Evolutionary conservation across 805 yeast species (phyloP), one percentile per base, ranked within the genome.

Genomic region (Komagataella populi): DNA sequence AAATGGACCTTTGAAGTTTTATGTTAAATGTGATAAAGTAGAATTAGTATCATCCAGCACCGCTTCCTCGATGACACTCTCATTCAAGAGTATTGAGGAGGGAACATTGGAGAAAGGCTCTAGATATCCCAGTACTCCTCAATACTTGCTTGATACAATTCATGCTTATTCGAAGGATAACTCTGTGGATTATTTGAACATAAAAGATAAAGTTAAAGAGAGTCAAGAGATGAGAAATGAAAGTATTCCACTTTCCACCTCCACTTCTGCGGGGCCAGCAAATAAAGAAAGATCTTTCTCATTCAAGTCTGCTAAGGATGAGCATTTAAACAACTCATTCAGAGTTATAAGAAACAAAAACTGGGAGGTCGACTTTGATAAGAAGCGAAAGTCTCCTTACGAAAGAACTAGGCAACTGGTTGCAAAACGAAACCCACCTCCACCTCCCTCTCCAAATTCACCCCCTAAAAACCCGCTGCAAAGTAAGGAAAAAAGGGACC

Each of bases 321-420:
- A 53, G n/a, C 22, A 17, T 17, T 10, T 16, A 6, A 46, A 22
- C 10, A 57, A 76, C 46, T 70, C 87, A 0, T 87, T 87, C 61
- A 73, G 83, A 53, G 82, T 87, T 1, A 74, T 87, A 6, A 67
- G 90, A 36, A 76, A 78, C 22, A 79, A 76, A n/a, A 78, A 76
- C 12, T 70, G 76, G 39, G 95, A 85, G 59, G 87, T 87, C 54
- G 89, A 89, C 63, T 87, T 87, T 60, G 93, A 87, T 58, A 80
- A 84, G 57, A 72, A 88, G 50, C 68, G 96, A 47, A 80, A 78
- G 48, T 83, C 95, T 0, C 95, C 96, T 1, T 85, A 77, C 59
- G 80, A 68, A 17, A 67, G 68, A 49, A 66, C 73, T 1, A 74
- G 81, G 1, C 76, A 70, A 52, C 68, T 85, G 20, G 78, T 84